Evolutionary conservation across 257 asterid genomes (phyloP), one percentile per base, ranked within the genome.

Genomic region (Perilla frutescens): DNA sequence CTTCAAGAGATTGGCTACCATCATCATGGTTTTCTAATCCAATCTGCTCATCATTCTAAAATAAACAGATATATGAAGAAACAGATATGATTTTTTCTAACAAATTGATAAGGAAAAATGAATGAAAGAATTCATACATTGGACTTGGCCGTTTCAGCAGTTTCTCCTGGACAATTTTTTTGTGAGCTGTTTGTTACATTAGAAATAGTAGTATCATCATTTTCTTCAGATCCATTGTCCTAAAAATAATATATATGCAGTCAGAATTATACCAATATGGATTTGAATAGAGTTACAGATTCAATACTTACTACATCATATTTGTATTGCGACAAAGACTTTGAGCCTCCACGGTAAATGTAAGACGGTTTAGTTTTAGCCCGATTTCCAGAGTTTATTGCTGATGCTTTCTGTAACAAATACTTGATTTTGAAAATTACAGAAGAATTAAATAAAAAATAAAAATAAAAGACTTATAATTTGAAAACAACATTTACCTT

Each of bases 351-450:
- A 5, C 39, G 39, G 40, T 63, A 45, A 1, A 15, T 1, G 11
- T 0, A 44, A 43, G 26, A 20, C 6, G 37, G 13, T 31, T 56
- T 56, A 8, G 0, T 4, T 63, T 26, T 63, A 43, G 40, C 69
- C 2, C n/a, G 4, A 43, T 63, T 63, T 40, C 40, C 40, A 10
- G 71, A 45, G 31, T 45, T 65, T 65, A 45, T 11, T 7, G 6
- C 44, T 45, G 57, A 65, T 13, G 4, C 6, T 65, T 65, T 65
- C 71, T 66, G 70, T 44, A 29, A 64, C 5, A 26, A 26, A 45
- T 26, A 64, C 43, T 8, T 2, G 8, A 0, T 45, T 8, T 45
- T 12, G 1, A 47, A 66, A 66, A 47, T 8, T 9, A 14, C 3
- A 47, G 12, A 45, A 31, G 8, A 7, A 34, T 13, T 12, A 66